Conservation (phyloP, 2,329 filamentous ascomycete genomes). For the Phyllosticta citrichinensis region DNA sequence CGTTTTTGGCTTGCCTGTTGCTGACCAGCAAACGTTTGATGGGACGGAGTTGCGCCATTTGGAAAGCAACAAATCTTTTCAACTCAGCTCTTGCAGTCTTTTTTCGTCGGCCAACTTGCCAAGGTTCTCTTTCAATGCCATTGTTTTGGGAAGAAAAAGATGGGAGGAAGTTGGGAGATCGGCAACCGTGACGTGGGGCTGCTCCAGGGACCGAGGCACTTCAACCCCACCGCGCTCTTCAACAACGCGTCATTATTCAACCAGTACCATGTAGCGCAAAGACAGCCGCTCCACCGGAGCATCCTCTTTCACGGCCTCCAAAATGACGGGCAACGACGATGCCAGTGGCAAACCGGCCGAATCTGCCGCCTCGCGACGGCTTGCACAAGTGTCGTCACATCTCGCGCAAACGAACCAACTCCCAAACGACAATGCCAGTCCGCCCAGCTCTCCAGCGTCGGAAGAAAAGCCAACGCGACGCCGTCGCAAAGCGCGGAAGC, state of each 20-base stretch:
- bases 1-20: constrained; percentile 27
- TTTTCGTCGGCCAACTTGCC: constrained; percentile 1
- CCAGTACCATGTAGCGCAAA: not conserved
- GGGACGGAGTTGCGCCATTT: constrained; percentile 15
- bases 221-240: constrained; percentile 2
- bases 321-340: constrained; percentile 1
- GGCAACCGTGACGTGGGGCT: not conserved
- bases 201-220: constrained; percentile 5
- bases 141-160: too few relatives aligned
- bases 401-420: constrained; percentile 17
- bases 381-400: constrained; percentile 40
- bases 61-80: not conserved
- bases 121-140: constrained; percentile 9
- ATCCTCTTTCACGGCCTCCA: not conserved
- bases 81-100: not conserved
- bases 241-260: not conserved
- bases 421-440: constrained; percentile 23
- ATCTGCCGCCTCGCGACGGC: constrained; percentile 30
- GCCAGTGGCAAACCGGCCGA: constrained; percentile 10
- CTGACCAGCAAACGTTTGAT: constrained; percentile 44
- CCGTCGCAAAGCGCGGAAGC: constrained; percentile 22
- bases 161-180: not conserved
- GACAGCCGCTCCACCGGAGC: not conserved
- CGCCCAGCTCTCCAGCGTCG: not conserved
- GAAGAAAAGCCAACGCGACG: constrained; percentile 19